Base-by-base conservation (phyloP, 306 rosid species). In the Prunus mira region DNA sequence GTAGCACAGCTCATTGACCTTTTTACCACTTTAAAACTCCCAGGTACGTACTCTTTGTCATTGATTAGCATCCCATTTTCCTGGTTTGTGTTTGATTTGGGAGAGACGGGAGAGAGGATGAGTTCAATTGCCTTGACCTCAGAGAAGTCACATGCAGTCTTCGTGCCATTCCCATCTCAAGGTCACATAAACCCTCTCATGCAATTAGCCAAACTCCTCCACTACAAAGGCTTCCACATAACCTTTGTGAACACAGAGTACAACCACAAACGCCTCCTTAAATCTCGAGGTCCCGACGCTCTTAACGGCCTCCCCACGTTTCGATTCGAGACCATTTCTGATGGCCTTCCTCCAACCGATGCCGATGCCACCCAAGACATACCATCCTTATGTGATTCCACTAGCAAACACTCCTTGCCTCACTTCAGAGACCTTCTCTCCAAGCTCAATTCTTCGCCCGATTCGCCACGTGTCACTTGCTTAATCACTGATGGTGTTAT, bases 281-380 rank as follows among this genome's bases (percentile, higher is more conserved):
- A 52, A 12, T 81, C 88, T 20, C 69, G 67, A 11, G 85, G 83
- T 1, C 69, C 83, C 64, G 1, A 62, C 9, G 20, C 88, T 24
- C 76, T 81, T 20, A 61, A 81, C 14, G 86, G 84, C 28, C 75
- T 82, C n/a, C 81, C 84, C 8, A 71, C 81, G 6, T 84, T 84
- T 58, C 62, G 51, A 2, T 85, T 85, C 38, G 78, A 66, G 2
- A 49, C 74, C 34, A 82, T 85, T 4, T 82, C 92, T 0, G 92
- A 91, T 0, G 92, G 96, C 22, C 90, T 89, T 5, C 93, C 96
- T 0, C 83, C 76, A 12, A 19, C 85, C 0, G 79, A 89, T 1
- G 72, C 57, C 1, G 86, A 91, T 9, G 86, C 49, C 18, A 84
- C 91, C 3, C 91, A 89, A 76, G 81, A 87, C 51, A 43, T 83